Conservation (phyloP, 768 basidiomycete genomes). For the Favolaschia claudopus region DNA sequence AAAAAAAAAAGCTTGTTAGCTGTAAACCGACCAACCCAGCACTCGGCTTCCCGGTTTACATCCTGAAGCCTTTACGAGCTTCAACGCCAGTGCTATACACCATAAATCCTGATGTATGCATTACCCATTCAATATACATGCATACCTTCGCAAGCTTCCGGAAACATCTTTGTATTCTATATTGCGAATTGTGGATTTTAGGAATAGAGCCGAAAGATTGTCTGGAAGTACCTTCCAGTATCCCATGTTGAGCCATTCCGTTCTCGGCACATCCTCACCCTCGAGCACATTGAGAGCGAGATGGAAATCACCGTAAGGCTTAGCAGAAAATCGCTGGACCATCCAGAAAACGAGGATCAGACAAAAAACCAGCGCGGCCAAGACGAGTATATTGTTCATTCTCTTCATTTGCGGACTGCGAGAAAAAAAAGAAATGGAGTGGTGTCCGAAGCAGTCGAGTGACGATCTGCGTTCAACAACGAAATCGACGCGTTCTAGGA, state of each 20-base stretch:
- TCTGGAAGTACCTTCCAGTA: constrained; percentile 62
- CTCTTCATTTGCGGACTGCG: neutral
- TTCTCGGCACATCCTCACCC: constrained; percentile 43
- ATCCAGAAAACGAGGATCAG: constrained; percentile 15
- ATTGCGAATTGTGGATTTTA: neutral
- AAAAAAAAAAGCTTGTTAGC: neutral
- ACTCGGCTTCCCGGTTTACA: constrained; percentile 53
- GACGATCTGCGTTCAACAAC: too few species aligned
- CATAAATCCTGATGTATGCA: neutral
- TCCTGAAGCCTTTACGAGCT: constrained; percentile 51
- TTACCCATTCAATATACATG: neutral
- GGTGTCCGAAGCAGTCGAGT: too few species aligned
- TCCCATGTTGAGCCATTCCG: constrained; percentile 80
- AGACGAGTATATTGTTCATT: constrained; percentile 5
- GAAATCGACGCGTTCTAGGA: too few species aligned
- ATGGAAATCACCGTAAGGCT: constrained; percentile 70
- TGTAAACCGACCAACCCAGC: constrained; percentile 50
- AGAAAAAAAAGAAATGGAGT: neutral
- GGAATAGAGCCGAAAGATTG: neutral
- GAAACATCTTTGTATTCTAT: constrained; percentile 58
- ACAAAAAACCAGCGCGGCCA: neutral
- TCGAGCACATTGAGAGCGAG: constrained; percentile 55
- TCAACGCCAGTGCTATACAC: constrained; percentile 59
- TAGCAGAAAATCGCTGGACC: constrained; percentile 31
- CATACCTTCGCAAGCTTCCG: constrained; percentile 67